These are phyloP conservation scores for Allium sativum DNA, from an alignment of 106 monocot genomes.

Conservation along the genomic window DNA sequence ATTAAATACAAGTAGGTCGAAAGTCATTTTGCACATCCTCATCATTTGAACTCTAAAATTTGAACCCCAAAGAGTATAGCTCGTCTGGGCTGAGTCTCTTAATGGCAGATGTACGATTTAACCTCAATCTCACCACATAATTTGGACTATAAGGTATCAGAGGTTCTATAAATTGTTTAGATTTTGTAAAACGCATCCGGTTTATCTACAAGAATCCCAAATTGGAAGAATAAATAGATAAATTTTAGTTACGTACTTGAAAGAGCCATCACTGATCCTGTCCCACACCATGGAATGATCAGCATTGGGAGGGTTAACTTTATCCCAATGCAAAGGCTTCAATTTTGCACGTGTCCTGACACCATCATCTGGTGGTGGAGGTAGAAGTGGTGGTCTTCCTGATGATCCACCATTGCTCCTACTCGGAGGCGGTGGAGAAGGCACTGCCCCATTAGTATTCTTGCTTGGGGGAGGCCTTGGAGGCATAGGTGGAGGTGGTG, in stretches of 20 bases:
- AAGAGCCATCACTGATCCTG: constrained; percentile 66
- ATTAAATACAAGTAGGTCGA: no score
- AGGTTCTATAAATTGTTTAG: no score
- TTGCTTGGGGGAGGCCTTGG: constrained; percentile 26
- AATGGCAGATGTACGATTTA: no score
- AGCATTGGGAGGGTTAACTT: constrained; percentile 38
- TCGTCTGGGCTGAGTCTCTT: no score
- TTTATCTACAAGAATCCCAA: no score
- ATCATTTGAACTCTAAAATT: no score
- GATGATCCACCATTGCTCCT: background rate
- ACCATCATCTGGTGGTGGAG: constrained; percentile 5
- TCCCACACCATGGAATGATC: constrained; percentile 98
- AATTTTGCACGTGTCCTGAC: constrained; percentile 30
- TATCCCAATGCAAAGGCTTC: constrained; percentile 95
- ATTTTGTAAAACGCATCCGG: no score
- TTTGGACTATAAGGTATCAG: no score
- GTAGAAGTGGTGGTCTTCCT: constrained; percentile 14
- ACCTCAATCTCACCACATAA: no score
- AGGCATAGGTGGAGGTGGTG: constrained; percentile 25
- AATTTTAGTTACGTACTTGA: constrained; percentile 25
- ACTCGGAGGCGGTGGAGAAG: constrained; percentile 5
- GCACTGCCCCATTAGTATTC: background rate
- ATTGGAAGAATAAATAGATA: no score
- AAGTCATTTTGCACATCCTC: no score
- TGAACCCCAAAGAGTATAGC: no score